Conservation (phyloP, 108 stramenopile species). For the Pseudonitzschia delicatissima region DNA sequence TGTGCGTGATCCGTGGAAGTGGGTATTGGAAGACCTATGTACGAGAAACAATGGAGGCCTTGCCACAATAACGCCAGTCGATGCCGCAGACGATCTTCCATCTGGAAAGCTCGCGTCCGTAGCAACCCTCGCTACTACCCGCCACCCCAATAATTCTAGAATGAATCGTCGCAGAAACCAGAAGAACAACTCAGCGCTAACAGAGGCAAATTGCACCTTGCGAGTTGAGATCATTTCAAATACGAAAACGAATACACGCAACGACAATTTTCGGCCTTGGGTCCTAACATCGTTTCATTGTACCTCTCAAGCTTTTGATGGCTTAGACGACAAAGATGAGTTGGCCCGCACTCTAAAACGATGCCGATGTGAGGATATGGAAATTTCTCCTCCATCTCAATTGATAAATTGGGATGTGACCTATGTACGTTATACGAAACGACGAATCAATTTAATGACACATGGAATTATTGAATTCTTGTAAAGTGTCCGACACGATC, state of each 20-base stretch:
- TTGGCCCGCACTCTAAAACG: constrained; percentile 50
- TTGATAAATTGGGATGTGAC: constrained; percentile 41
- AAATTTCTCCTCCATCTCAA: constrained; percentile 45
- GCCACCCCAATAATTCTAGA: not conserved
- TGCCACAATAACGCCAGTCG: not conserved
- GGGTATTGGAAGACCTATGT: constrained; percentile 3
- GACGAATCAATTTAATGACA: too few relatives aligned
- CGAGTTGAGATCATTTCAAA: constrained; percentile 18
- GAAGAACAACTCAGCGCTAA: not conserved
- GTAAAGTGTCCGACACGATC: too few relatives aligned
- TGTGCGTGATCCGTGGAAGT: constrained; percentile 12
- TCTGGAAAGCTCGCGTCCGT: constrained; percentile 6
- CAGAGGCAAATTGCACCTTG: constrained; percentile 7
- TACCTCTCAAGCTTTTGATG: constrained; percentile 47
- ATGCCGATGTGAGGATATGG: constrained; percentile 46
- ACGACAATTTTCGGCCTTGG: not conserved
- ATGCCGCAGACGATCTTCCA: not conserved
- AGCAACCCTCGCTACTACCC: not conserved
- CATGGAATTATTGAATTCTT: too few relatives aligned
- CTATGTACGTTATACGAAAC: constrained; percentile 4
- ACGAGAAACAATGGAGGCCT: not conserved
- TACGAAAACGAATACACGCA: not conserved
- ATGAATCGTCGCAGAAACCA: constrained; percentile 20
- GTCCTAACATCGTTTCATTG: constrained; percentile 39
- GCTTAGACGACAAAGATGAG: constrained; percentile 60